A percentile compares a stretch with the other conserved stretches of the same genome.
phyloP scores from a whole-genome alignment of 2,329 filamentous ascomycete genomes.

The Didymella pinodella region DNA sequence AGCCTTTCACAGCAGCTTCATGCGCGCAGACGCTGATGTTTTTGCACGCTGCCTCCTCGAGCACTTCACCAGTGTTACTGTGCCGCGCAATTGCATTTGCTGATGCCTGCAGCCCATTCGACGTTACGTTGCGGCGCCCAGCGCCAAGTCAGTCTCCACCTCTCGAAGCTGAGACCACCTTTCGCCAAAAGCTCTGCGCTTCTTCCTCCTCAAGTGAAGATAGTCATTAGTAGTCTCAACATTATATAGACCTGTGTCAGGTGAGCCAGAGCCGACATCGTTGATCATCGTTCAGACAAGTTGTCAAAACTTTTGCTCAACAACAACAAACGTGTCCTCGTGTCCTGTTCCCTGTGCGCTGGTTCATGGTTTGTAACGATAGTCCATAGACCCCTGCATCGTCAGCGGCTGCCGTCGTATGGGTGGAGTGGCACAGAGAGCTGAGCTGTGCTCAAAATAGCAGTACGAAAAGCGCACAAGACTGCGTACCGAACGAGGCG shows the following conservation, averaged over 20 bases:
- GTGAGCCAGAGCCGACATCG: not conserved
- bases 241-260: slow-evolving; percentile 3
- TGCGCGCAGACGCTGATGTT: not conserved
- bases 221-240: slow-evolving; percentile 14
- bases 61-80: not conserved
- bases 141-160: slow-evolving; percentile 20
- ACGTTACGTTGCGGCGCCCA: slow-evolving; percentile 22
- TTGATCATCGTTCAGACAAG: no score
- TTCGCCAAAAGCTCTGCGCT: slow-evolving; percentile 13
- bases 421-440: slow-evolving; percentile 9
- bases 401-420: slow-evolving; percentile 1
- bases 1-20: not conserved
- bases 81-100: not conserved
- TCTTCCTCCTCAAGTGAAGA: slow-evolving; percentile 4
- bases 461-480: slow-evolving; percentile 1
- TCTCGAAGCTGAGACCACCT: slow-evolving; percentile 20
- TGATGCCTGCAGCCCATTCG: slow-evolving; percentile 12
- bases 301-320: not conserved
- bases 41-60: not conserved
- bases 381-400: slow-evolving; percentile 1
- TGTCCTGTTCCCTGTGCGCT: not conserved
- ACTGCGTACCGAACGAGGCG: not conserved
- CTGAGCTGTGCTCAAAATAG: slow-evolving; percentile 16
- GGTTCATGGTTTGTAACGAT: not conserved
- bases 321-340: not conserved